Conservation (phyloP, 495 filamentous ascomycete species). For the Xylaria flabelliformis region DNA sequence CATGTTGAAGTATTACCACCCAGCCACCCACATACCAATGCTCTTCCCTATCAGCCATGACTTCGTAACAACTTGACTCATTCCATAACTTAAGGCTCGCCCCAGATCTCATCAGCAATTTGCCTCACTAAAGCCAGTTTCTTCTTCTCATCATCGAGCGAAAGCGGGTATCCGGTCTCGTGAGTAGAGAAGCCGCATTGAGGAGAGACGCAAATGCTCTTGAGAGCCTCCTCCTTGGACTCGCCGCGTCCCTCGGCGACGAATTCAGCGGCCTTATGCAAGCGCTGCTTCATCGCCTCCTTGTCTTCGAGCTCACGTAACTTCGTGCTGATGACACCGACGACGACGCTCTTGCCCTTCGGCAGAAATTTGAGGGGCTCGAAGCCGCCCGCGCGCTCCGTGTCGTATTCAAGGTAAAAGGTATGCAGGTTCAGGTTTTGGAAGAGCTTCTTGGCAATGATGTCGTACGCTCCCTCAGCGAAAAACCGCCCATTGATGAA, state of each 20-base stretch:
- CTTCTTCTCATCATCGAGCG: slow-evolving; percentile 69
- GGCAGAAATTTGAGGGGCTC: slow-evolving; percentile 78
- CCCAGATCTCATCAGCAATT: slow-evolving; percentile 74
- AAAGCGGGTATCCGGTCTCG: slow-evolving; percentile 69
- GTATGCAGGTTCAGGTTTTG: slow-evolving; percentile 75
- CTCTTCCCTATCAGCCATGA: neutral
- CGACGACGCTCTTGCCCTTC: slow-evolving; percentile 74
- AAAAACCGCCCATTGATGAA: slow-evolving; percentile 81
- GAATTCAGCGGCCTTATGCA: slow-evolving; percentile 71
- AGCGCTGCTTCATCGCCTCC: slow-evolving; percentile 72
- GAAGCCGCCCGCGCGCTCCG: slow-evolving; percentile 74
- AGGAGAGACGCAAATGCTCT: slow-evolving; percentile 72
- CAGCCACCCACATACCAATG: neutral
- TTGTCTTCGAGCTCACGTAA: slow-evolving; percentile 75
- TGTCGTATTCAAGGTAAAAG: slow-evolving; percentile 88
- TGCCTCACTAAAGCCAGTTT: slow-evolving; percentile 72
- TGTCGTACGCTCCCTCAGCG: slow-evolving; percentile 80
- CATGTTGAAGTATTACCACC: slow-evolving; percentile 20
- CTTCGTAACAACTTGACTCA: neutral
- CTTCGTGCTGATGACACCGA: slow-evolving; percentile 78
- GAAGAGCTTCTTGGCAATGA: slow-evolving; percentile 81
- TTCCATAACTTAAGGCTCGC: slow-evolving; percentile 56
- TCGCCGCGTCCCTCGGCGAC: slow-evolving; percentile 73
- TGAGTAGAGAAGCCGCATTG: slow-evolving; percentile 85
- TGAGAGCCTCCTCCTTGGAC: slow-evolving; percentile 67